Conservation (phyloP, 257 asterid genomes). For the Solanum medicagineum region DNA sequence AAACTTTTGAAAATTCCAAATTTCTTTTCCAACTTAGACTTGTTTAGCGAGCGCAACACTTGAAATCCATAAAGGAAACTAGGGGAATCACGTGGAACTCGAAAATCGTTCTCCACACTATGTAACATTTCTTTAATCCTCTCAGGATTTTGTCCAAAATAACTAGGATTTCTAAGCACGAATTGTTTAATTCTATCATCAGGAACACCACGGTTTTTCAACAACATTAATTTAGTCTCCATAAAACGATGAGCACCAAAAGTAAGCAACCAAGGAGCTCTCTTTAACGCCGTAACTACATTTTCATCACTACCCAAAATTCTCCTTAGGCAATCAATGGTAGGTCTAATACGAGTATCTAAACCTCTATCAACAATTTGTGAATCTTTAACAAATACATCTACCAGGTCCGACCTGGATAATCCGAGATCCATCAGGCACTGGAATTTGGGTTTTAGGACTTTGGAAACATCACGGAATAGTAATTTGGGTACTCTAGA, state of each 20-base stretch:
- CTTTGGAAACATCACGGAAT: neutral
- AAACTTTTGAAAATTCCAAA: neutral
- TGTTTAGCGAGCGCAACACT: neutral
- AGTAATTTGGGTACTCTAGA: neutral
- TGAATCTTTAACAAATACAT: neutral
- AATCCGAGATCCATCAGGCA: neutral
- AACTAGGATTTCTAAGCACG: neutral
- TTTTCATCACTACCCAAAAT: neutral
- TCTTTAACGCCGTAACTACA: neutral
- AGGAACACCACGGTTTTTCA: neutral
- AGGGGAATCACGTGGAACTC: neutral
- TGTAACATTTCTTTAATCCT: neutral
- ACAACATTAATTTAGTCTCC: neutral
- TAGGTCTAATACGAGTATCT: neutral
- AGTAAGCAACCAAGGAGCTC: neutral
- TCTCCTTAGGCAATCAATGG: neutral
- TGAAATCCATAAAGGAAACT: neutral
- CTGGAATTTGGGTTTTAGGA: slow-evolving; percentile 3
- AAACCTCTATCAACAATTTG: neutral
- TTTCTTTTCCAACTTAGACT: neutral
- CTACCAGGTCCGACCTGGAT: neutral
- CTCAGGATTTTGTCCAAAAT: neutral
- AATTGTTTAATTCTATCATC: neutral
- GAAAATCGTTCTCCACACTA: neutral
- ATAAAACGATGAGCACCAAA: neutral